Base-by-base conservation (phyloP, 148 eudicot genomes). In the Arctostaphylos glauca region DNA sequence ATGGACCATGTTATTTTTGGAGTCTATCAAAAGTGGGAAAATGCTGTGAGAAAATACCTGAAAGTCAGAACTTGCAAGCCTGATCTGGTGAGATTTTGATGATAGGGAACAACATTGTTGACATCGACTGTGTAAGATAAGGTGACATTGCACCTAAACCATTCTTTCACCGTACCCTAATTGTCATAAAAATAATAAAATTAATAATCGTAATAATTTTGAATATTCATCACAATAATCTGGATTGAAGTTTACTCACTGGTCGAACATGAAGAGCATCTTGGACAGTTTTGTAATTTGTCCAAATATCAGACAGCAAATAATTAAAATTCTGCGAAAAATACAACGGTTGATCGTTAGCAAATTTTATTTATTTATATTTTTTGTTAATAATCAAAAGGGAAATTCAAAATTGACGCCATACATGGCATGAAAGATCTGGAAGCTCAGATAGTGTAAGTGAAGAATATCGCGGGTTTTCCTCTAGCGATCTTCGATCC, bases 61-160 rank as follows among this genome's bases (percentile, higher is more conserved):
- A 81, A 72, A 62, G 62, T 41, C 3, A 81, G 83, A 60, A 81
- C 77, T 54, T 81, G 83, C 60, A 81, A 41, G 18, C 77, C 77
- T 38, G 67, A 49, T 9, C 10, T 19, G 9, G 83, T 81, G 38
- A 81, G 83, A 72, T 81, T 81, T 31, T 68, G 46, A 72, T 81
- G 83, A 43, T 81, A 81, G 31, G 59, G 15, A 81, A 72, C 59
- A 53, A 75, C 59, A 53, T 5, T 53, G 44, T 81, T 72, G 9
- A 81, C 67, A n/a, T 81, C 9, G 16, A 41, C 59, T 16, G 74
- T 59, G 54, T 81, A 81, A 0, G 83, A 81, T 54, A 81, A 8
- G 62, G 52, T 81, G 49, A 50, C 58, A 75, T 81, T 81, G 78
- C 83, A 81, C 21, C 83, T 81, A 41, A 38, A 81, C 77, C 77